Base-by-base conservation (phyloP, 805 yeast genomes). In the Teunomyces cretensis region DNA sequence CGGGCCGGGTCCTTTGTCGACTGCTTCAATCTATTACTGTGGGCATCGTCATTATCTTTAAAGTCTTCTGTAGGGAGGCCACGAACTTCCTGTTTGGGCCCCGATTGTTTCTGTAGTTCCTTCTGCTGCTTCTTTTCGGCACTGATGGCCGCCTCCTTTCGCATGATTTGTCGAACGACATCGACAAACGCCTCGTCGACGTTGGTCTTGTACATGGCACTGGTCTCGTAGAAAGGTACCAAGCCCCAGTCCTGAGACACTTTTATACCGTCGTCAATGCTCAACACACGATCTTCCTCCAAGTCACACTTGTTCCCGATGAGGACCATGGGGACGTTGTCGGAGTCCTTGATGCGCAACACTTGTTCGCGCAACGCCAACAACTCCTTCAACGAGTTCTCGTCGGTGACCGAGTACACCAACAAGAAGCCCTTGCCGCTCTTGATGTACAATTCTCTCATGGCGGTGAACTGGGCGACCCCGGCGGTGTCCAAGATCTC, bases 251-350 rank as follows among this genome's bases (percentile, higher is more conserved):
- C 79, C 50, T 86, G 86, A 24, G 96, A 87, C 4, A 89, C 86
- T 46, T 79, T 80, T 42, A 87, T 83, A 35, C 96, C 98, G 53
- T 86, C 89, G 47, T 84, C 90, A 4, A 88, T 86, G 45, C 83
- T 71, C 14, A 90, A 75, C n/a, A 77, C 84, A 49, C 97, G 75
- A 53, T 85, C 90, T 16, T 79, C 79, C 7, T 78, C 80, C 50
- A 88, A 73, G 67, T 92, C 98, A 56, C 95, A 86, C 65, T 92
- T 92, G 67, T 89, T 90, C 43, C 96, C 98, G 32, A 91, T 84
- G 32, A 92, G 71, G 9, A 90, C 95, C 86, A 90, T 85, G 27
- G 97, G 97, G 26, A 88, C 94, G 48, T 76, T 78, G 1, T 74
- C 69, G 1, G 84, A 68, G 56, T 88, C 95, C 65, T 91, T 91